phyloP scores from a whole-genome alignment of 129 eudicot species.

The Centella asiatica region DNA sequence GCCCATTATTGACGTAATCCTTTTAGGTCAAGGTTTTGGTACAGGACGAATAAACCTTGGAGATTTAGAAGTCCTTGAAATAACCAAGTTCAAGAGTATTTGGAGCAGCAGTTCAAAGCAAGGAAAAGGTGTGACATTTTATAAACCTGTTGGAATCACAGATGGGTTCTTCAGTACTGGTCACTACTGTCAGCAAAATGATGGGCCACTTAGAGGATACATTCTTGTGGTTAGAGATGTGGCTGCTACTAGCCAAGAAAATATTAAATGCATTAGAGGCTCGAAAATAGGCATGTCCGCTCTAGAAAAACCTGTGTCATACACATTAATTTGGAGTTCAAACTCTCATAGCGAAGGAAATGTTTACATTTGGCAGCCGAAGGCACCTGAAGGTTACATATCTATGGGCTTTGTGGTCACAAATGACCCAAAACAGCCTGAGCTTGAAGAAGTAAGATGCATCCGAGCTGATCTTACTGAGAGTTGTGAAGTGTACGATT shows the following conservation, averaged over 20 bases:
- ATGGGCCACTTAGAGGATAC: constrained; percentile 51
- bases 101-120: constrained; percentile 43
- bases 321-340: constrained; percentile 54
- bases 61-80: constrained; percentile 56
- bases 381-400: constrained; percentile 61
- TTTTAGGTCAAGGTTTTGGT: constrained; percentile 70
- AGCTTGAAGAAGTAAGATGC: constrained; percentile 56
- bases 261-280: neutral
- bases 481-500: constrained; percentile 37
- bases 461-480: constrained; percentile 72
- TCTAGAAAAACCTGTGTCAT: constrained; percentile 43
- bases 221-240: constrained; percentile 60
- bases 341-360: constrained; percentile 9
- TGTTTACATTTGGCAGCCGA: constrained; percentile 71
- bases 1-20: neutral
- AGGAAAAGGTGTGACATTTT: constrained; percentile 46
- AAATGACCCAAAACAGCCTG: constrained; percentile 39
- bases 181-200: constrained; percentile 60
- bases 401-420: constrained; percentile 70
- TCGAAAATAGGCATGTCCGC: constrained; percentile 24
- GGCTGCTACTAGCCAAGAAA: constrained; percentile 9
- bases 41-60: constrained; percentile 68
- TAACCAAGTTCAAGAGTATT: constrained; percentile 43
- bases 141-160: constrained; percentile 60
- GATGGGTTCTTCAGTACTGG: constrained; percentile 69